Percentiles rank a stretch among this genome's conserved stretches.
phyloP scores from a whole-genome alignment of 345 rosid species.

The Trapa bicornis region DNA sequence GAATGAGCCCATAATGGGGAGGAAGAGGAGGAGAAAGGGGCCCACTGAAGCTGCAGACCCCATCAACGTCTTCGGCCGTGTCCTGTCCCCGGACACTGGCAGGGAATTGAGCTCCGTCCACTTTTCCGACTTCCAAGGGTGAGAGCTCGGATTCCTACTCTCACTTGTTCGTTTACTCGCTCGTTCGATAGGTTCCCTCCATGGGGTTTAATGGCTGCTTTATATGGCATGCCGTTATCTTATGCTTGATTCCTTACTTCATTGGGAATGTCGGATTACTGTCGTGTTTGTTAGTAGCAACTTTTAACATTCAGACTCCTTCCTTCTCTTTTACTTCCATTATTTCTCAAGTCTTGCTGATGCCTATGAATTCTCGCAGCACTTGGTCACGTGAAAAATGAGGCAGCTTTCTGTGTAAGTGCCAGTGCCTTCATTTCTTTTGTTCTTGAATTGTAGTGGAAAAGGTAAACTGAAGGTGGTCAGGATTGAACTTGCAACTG shows the following conservation, averaged over 20 bases:
- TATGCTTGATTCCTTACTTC: neutral
- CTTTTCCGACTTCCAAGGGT: conserved; percentile 48
- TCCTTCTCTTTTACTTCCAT: too few species aligned
- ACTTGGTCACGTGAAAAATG: neutral
- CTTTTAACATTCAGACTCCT: neutral
- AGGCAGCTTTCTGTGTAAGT: neutral
- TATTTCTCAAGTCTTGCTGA: neutral
- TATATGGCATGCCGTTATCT: neutral
- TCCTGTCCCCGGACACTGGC: conserved; percentile 7
- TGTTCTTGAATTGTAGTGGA: neutral
- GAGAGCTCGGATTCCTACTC: neutral
- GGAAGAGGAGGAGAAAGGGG: neutral
- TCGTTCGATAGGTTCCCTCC: too few species aligned
- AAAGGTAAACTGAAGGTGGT: neutral
- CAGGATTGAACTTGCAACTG: too few species aligned
- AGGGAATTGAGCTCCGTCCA: conserved; percentile 24
- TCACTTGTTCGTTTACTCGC: too few species aligned
- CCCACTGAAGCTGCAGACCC: conserved; percentile 5
- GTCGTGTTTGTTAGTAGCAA: neutral
- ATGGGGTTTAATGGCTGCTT: neutral
- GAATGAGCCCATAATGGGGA: conserved; percentile 3
- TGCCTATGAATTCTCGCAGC: neutral
- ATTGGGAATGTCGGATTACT: neutral
- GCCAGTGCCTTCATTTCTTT: neutral
- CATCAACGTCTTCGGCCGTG: conserved; percentile 6